Percentiles rank a stretch among this genome's conserved stretches.
Evolutionary conservation across 352 stramenopile species (phyloP).

Genomic region (Stramenopiles sp.): DNA sequence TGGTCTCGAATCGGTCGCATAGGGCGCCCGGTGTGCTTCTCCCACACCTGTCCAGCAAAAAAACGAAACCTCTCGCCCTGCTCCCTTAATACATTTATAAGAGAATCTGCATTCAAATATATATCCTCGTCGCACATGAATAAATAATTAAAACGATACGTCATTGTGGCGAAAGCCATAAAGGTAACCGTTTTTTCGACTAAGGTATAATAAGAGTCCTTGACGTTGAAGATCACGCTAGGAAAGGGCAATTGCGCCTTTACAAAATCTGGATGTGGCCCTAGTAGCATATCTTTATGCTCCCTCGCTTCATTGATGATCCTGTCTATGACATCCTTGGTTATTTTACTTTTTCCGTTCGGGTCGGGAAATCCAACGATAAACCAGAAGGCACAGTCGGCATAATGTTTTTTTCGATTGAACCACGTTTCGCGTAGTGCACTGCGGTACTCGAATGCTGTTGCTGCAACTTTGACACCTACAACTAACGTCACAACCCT

Average conservation of each 20-base stretch:
- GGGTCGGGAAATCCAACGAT: slow-evolving; percentile 15
- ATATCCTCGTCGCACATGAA: slow-evolving; percentile 45
- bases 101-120: slow-evolving; percentile 31
- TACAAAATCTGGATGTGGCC: slow-evolving; percentile 31
- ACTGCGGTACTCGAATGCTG: slow-evolving; percentile 27
- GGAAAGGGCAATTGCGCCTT: slow-evolving; percentile 13
- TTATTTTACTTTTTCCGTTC: slow-evolving; percentile 25
- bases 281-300: slow-evolving; percentile 33
- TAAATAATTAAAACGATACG: slow-evolving; percentile 21
- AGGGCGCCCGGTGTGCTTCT: slow-evolving; percentile 22
- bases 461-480: slow-evolving; percentile 32
- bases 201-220: slow-evolving; percentile 32
- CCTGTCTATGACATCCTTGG: slow-evolving; percentile 22
- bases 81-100: slow-evolving; percentile 19
- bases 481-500: slow-evolving; percentile 24
- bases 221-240: not conserved
- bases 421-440: slow-evolving; percentile 33
- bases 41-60: slow-evolving; percentile 31
- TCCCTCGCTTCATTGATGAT: slow-evolving; percentile 18
- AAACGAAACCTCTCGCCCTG: slow-evolving; percentile 16
- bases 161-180: slow-evolving; percentile 25
- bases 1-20: slow-evolving; percentile 21
- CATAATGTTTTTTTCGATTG: not conserved
- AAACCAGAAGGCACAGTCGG: slow-evolving; percentile 5
- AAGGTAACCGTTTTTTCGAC: slow-evolving; percentile 40